Percentiles rank a stretch among this genome's conserved stretches.
Evolutionary conservation across 768 basidiomycete genomes (phyloP).

Genomic region (Lactarius sanguifluus): DNA sequence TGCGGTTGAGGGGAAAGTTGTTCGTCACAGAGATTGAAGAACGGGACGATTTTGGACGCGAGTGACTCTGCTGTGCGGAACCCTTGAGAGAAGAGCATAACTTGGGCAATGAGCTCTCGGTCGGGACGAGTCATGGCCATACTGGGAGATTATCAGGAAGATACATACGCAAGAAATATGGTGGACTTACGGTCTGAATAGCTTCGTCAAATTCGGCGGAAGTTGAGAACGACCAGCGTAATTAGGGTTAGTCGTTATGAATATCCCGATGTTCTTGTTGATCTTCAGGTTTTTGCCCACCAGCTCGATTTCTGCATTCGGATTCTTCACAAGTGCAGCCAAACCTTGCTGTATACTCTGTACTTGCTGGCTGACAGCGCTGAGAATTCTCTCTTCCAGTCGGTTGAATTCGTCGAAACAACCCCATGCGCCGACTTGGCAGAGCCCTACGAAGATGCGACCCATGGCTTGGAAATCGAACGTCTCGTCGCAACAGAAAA

Average conservation of each 20-base stretch:
- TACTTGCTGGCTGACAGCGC: conserved; percentile 98
- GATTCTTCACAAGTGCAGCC: conserved; percentile 76
- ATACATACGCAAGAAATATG: neutral
- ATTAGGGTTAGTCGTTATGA: conserved; percentile 98
- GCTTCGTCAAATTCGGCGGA: conserved; percentile 85
- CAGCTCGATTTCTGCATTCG: conserved; percentile 88
- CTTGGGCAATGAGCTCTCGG: conserved; percentile 97
- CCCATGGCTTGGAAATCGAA: conserved; percentile 99
- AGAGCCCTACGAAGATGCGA: conserved; percentile 96
- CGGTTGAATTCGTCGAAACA: conserved; percentile 99
- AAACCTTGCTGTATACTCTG: conserved; percentile 98
- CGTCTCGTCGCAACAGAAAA: conserved; percentile 99
- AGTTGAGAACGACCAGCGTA: conserved; percentile 95
- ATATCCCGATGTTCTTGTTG: conserved; percentile 96
- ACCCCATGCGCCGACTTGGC: conserved; percentile 99
- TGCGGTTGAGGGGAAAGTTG: conserved; percentile 96
- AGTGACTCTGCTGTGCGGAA: conserved; percentile 97
- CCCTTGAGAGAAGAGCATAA: conserved; percentile 99
- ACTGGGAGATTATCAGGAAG: conserved; percentile 41
- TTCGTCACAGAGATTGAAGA: conserved; percentile 98
- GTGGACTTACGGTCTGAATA: conserved; percentile 81
- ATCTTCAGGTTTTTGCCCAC: conserved; percentile 93
- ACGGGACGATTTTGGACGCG: conserved; percentile 98
- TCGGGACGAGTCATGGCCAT: conserved; percentile 99
- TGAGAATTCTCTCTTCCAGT: conserved; percentile 95